Evolutionary conservation across 768 basidiomycete genomes (phyloP).

Genomic region (Strobilomyces dryophilus): DNA sequence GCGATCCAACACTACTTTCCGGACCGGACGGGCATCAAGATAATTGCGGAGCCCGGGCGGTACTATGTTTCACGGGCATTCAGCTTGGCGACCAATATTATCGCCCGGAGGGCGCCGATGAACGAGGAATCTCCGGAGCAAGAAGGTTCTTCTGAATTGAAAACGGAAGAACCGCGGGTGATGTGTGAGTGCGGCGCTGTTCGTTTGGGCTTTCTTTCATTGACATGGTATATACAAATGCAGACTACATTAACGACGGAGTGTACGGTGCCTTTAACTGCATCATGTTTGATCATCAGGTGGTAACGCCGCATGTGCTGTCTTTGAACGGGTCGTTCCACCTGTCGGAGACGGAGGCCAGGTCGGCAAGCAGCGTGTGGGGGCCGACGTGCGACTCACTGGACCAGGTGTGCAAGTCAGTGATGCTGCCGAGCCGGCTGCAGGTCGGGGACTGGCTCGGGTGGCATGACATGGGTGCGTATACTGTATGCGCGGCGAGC

Average conservation of each 20-base stretch:
- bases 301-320: conserved; percentile 78
- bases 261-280: conserved; percentile 98
- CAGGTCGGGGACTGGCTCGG: conserved; percentile 96
- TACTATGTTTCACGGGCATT: conserved; percentile 93
- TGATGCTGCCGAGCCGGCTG: conserved; percentile 60
- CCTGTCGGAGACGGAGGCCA: conserved; percentile 34
- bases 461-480: conserved; percentile 98
- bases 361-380: conserved; percentile 76
- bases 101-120: conserved; percentile 74
- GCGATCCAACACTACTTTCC: conserved; percentile 83
- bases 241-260: conserved; percentile 99
- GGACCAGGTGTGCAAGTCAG: conserved; percentile 77
- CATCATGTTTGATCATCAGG: conserved; percentile 96
- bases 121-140: conserved; percentile 27
- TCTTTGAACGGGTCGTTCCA: conserved; percentile 63
- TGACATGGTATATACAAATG: conserved; percentile 1
- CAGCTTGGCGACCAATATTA: conserved; percentile 88
- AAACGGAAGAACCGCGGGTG: conserved; percentile 47
- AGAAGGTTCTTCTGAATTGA: conserved; percentile 15
- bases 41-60: conserved; percentile 95
- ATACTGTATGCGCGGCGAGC: conserved; percentile 96
- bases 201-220: conserved; percentile 2
- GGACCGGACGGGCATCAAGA: conserved; percentile 55
- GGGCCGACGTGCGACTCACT: conserved; percentile 99
- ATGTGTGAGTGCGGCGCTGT: conserved; percentile 74